Evolutionary conservation across 2,329 filamentous ascomycete species (phyloP).

Genomic region (Neoarthrinium moseri): DNA sequence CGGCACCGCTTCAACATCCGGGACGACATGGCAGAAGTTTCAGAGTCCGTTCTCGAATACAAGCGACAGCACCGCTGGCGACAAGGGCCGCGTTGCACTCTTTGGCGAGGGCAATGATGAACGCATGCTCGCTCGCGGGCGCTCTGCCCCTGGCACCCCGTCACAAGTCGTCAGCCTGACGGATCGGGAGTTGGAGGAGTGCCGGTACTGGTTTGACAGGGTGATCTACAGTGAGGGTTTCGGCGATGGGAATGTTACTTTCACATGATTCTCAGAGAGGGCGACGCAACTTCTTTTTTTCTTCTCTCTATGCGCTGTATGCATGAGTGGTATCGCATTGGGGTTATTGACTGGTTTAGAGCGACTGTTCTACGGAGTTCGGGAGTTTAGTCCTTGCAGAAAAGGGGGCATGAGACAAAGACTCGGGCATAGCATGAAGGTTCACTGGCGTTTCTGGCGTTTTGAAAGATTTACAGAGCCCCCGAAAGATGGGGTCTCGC

Average conservation of each 20-base stretch:
- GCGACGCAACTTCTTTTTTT: not conserved
- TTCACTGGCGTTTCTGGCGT: not conserved
- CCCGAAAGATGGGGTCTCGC: too few species aligned
- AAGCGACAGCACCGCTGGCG: conserved; percentile 11
- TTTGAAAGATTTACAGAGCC: too few species aligned
- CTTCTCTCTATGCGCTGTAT: not conserved
- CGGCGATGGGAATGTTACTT: conserved; percentile 24
- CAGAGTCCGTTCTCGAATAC: conserved; percentile 33
- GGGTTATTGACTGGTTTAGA: too few species aligned
- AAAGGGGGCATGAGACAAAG: too few species aligned
- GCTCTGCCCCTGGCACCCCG: conserved; percentile 37
- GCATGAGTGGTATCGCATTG: too few species aligned
- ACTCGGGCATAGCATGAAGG: not conserved
- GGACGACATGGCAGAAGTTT: conserved; percentile 41
- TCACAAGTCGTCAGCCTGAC: conserved; percentile 42
- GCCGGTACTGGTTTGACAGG: conserved; percentile 61
- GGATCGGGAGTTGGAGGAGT: conserved; percentile 45
- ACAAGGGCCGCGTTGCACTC: conserved; percentile 43
- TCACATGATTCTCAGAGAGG: not conserved
- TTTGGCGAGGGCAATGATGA: conserved; percentile 63
- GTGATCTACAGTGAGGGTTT: conserved; percentile 46
- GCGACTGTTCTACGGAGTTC: too few species aligned
- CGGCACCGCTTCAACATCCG: conserved; percentile 15
- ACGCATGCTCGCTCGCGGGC: conserved; percentile 29
- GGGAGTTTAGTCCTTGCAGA: too few species aligned